phyloP scores from a whole-genome alignment of 768 basidiomycete genomes.

The Hygrocybe punicea region DNA sequence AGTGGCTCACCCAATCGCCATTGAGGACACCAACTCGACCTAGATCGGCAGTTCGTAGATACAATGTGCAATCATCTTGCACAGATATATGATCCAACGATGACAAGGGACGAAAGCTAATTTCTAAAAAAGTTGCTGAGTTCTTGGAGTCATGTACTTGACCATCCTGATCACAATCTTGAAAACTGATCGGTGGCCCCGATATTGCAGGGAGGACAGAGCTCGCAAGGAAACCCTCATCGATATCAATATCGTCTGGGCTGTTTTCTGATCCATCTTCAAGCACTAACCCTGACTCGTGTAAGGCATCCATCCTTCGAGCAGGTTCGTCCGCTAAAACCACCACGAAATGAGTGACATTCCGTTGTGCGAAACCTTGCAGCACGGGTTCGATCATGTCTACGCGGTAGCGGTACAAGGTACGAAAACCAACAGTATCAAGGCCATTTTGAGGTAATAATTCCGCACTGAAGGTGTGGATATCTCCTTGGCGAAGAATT shows the following conservation, averaged over 20 bases:
- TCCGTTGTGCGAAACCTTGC: conserved; percentile 59
- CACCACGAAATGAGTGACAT: conserved; percentile 53
- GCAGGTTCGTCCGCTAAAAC: conserved; percentile 28
- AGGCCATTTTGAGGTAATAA: conserved; percentile 18
- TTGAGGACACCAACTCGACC: conserved; percentile 62
- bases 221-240: conserved; percentile 65
- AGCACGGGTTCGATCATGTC: conserved; percentile 65
- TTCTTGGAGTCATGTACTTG: conserved; percentile 1
- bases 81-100: conserved; percentile 34
- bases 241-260: conserved; percentile 60
- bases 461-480: conserved; percentile 28
- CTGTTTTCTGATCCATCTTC: conserved; percentile 20
- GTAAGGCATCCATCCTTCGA: conserved; percentile 9
- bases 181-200: conserved; percentile 15
- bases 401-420: conserved; percentile 43
- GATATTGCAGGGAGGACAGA: conserved; percentile 37
- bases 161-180: conserved; percentile 7
- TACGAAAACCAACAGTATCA: conserved; percentile 11
- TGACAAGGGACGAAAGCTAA: conserved; percentile 17
- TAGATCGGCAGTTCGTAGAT: conserved; percentile 61
- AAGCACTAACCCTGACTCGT: conserved; percentile 15
- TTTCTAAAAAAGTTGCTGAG: not conserved
- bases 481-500: conserved; percentile 53
- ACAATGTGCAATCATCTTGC: conserved; percentile 54
- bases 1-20: conserved; percentile 69